Evolutionary conservation across 208 protist genomes (phyloP), one percentile per base, ranked within the genome.

Genomic region (Trypanosoma brucei): DNA sequence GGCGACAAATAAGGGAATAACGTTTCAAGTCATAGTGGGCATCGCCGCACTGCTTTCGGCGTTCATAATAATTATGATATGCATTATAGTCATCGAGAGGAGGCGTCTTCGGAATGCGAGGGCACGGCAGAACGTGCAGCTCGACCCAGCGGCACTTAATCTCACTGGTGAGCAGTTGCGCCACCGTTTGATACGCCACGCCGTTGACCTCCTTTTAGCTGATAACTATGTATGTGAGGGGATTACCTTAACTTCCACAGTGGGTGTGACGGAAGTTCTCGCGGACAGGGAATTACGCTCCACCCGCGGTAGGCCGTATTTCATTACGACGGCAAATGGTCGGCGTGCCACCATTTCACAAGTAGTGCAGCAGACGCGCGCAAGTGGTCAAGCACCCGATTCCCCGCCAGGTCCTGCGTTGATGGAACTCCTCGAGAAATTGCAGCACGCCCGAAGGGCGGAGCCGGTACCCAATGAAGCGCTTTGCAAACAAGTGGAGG

Each of bases 51-150:
- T 22, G 22, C 22, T 22, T 22, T 22, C 22, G 22, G 22, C 22
- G 22, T 22, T 22, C 22, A 22, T 22, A 22, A 22, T 22, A 22
- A 22, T 22, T 22, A 22, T 22, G 22, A 22, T 22, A 22, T 22
- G 22, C 22, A 22, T 22, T 22, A 22, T 22, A 22, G 22, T 22
- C 22, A 22, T 22, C 22, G 22, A 22, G 22, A 22, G 22, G 22
- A 22, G 22, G 22, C 22, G 22, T 62, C 81, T 79, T 35, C 75
- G 81, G 38, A 48, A 48, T 48, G 44, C 44, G 14, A 14, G 9
- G 44, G 9, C 44, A 14, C 9, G 44, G 44, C 14, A 14, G 8
- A 14, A 14, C 8, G 44, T 14, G 44, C 9, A 8, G 44, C 44
- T 14, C 9, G 44, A 48, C 14, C 9, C 9, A 14, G 44, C 8